Base-by-base conservation (phyloP, 345 rosid species). In the Salix caprea region DNA sequence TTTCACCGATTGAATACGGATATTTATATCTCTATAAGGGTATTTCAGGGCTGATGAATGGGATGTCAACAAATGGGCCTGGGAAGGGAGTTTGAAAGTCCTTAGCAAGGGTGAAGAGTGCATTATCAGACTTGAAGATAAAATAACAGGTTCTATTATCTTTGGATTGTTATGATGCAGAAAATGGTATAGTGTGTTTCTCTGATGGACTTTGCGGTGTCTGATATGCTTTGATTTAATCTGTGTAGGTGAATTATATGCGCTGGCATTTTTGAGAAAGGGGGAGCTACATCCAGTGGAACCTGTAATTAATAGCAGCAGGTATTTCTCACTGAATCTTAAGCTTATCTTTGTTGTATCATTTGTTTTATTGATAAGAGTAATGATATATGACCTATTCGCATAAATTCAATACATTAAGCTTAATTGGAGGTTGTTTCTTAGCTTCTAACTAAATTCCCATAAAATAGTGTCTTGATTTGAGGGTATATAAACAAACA, bases 41-140 rank as follows among this genome's bases (percentile, higher is more conserved):
- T 28, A 21, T 81, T 83, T 77, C 88, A 96, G 98, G 85, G 99
- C 99, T 76, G 99, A 94, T 89, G 99, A 96, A 78, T 96, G 99
- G 99, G 81, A 96, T 74, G 98, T 96, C 44, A 94, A 96, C 84
- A 92, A 96, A 84, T 96, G 99, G 99, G 94, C 91, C 71, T 96
- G 99, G 99, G 98, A 92, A 82, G 99, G 99, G 34, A 75, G 78
- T 10, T 71, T 96, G 76, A 96, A 89, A 85, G 99, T 96, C 68
- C 74, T 90, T 74, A 89, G 97, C 87, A 96, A 89, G 85, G 98
- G 90, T 58, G 99, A 96, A 88, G 99, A 94, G 48, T 96, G 99
- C 86, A 91, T 92, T 75, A 96, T 96, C 75, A 92, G 85, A 83
- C 99, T 96, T 75, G 97, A 92, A 85, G 98, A 96, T 81, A 96